Conservation (phyloP, 116 monocot species). For the Zostera marina region DNA sequence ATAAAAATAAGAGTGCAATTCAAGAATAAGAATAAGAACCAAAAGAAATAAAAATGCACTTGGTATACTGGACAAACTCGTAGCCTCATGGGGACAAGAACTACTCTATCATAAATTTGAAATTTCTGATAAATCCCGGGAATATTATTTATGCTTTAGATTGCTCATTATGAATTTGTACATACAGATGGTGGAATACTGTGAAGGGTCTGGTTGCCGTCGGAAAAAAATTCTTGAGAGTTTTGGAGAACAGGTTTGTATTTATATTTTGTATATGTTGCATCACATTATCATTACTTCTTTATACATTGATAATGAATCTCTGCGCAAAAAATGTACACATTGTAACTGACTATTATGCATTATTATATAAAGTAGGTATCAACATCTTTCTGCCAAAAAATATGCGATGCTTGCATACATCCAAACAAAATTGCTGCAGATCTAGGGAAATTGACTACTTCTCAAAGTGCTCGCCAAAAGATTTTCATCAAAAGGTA, state of each 20-base stretch:
- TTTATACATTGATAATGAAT: neutral
- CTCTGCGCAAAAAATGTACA: neutral
- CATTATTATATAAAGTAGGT: conserved; percentile 5
- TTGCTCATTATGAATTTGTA: neutral
- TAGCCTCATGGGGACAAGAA: too few relatives aligned
- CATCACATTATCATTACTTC: neutral
- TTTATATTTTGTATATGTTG: neutral
- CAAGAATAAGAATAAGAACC: too few relatives aligned
- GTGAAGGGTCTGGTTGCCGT: conserved; percentile 74
- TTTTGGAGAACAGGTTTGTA: conserved; percentile 76
- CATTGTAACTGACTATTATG: neutral
- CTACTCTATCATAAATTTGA: too few relatives aligned
- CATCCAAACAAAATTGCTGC: conserved; percentile 12
- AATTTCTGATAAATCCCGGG: neutral
- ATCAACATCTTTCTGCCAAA: conserved; percentile 6
- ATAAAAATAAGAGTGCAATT: too few relatives aligned
- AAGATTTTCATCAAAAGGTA: conserved; percentile 13
- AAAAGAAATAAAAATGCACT: too few relatives aligned
- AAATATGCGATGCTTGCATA: conserved; percentile 18
- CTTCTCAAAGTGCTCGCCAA: conserved; percentile 1
- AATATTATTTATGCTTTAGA: neutral
- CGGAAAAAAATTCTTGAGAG: conserved; percentile 67
- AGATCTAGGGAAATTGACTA: conserved; percentile 3
- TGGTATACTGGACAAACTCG: too few relatives aligned
- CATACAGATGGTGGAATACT: conserved; percentile 76